Evolutionary conservation across 2,329 filamentous ascomycete species (phyloP).

Genomic region (Trichoderma sp.): DNA sequence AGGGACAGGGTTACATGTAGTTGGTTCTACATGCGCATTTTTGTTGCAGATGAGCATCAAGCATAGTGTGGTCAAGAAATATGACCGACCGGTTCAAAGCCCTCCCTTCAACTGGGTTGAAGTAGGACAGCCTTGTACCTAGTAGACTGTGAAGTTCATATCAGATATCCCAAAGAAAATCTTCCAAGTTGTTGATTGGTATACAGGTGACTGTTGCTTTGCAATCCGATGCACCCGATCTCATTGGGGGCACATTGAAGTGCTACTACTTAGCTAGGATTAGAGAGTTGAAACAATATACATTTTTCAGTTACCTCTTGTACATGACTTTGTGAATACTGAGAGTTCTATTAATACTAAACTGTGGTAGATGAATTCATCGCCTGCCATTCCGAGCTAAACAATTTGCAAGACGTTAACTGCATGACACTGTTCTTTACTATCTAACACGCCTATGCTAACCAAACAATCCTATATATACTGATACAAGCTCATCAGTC

Average conservation of each 20-base stretch:
- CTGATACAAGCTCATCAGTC: neutral
- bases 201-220: neutral
- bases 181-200: neutral
- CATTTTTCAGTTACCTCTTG: neutral
- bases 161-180: neutral
- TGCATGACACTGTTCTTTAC: neutral
- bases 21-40: neutral
- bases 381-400: neutral
- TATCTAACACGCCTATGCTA: neutral
- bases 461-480: neutral
- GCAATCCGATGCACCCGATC: neutral
- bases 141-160: neutral
- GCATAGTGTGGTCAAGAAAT: neutral
- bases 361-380: neutral
- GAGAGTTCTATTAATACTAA: neutral
- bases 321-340: neutral
- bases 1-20: neutral
- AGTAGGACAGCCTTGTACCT: neutral
- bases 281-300: no score
- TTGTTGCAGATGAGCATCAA: neutral
- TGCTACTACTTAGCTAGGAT: no score
- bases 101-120: neutral
- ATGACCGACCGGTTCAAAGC: neutral
- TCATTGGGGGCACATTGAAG: neutral
- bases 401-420: neutral